Conservation (phyloP, 371 early-diverging fungal genomes). For the Mucor racemosus region DNA sequence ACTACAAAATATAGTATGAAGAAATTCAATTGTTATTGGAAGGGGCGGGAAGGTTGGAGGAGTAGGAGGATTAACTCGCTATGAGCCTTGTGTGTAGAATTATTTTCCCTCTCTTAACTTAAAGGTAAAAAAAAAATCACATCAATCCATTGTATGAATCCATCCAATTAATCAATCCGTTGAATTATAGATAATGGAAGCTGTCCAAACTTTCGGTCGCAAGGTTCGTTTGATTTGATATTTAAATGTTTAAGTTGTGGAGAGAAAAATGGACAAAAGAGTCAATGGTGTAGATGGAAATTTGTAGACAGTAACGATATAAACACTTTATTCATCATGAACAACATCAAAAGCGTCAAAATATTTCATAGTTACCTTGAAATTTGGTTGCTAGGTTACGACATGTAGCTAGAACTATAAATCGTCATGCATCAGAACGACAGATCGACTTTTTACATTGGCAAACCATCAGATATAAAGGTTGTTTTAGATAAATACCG, state of each 20-base stretch:
- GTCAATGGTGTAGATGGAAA: background rate
- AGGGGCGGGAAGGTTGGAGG: background rate
- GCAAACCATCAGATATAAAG: too few relatives aligned
- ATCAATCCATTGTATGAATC: constrained; percentile 11
- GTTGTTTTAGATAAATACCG: too few relatives aligned
- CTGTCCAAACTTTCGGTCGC: constrained; percentile 64
- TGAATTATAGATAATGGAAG: constrained; percentile 46
- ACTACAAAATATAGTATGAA: background rate
- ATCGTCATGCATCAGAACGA: background rate
- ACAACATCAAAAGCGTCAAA: too few relatives aligned
- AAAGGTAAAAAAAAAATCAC: constrained; percentile 19
- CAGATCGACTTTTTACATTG: too few relatives aligned
- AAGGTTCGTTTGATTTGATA: constrained; percentile 42
- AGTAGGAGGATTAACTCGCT: background rate
- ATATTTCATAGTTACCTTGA: too few relatives aligned
- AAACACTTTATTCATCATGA: too few relatives aligned
- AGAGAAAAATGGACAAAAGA: background rate
- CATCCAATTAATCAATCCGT: constrained; percentile 3
- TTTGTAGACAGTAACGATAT: background rate
- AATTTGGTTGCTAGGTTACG: background rate
- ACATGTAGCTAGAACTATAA: background rate
- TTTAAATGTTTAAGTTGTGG: background rate
- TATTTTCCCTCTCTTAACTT: constrained; percentile 29
- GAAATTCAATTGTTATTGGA: background rate
- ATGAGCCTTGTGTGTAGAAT: background rate